These are phyloP conservation scores for Penicillium palitans DNA, from an alignment of 2,329 filamentous ascomycete species.

Conservation along the genomic window DNA sequence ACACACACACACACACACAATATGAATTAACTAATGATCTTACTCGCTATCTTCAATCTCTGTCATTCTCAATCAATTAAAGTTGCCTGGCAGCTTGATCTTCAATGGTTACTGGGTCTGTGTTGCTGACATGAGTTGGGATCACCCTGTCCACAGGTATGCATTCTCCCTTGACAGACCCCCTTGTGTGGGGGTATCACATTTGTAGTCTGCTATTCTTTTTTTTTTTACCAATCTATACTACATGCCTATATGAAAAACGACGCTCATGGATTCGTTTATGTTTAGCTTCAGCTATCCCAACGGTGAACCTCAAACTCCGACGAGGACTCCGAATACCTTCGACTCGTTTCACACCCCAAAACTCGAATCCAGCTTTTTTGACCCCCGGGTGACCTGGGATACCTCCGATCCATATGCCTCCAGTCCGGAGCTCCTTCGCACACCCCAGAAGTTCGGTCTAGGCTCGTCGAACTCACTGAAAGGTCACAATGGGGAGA, in stretches of 20 bases:
- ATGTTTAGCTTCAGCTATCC: constrained; percentile 49
- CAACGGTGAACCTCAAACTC: constrained; percentile 48
- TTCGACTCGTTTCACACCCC: constrained; percentile 46
- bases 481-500: constrained; percentile 18
- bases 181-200: constrained; percentile 19
- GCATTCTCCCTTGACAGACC: constrained; percentile 20
- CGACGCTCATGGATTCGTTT: constrained; percentile 36
- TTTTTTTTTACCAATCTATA: constrained; percentile 3
- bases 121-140: constrained; percentile 50
- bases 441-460: constrained; percentile 43
- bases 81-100: constrained; percentile 38
- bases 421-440: constrained; percentile 48
- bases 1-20: not conserved
- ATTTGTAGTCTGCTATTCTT: constrained; percentile 1
- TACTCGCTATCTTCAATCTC: not conserved
- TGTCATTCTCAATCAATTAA: constrained; percentile 21
- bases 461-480: constrained; percentile 36
- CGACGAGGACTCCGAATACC: constrained; percentile 47
- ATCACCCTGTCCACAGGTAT: constrained; percentile 50
- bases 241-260: constrained; percentile 8
- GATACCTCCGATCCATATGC: constrained; percentile 49
- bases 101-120: constrained; percentile 39
- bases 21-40: constrained; percentile 8
- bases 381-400: constrained; percentile 49
- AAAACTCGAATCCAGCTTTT: constrained; percentile 50